Conservation (phyloP, 148 eudicot species). For the Silene uniflora region DNA sequence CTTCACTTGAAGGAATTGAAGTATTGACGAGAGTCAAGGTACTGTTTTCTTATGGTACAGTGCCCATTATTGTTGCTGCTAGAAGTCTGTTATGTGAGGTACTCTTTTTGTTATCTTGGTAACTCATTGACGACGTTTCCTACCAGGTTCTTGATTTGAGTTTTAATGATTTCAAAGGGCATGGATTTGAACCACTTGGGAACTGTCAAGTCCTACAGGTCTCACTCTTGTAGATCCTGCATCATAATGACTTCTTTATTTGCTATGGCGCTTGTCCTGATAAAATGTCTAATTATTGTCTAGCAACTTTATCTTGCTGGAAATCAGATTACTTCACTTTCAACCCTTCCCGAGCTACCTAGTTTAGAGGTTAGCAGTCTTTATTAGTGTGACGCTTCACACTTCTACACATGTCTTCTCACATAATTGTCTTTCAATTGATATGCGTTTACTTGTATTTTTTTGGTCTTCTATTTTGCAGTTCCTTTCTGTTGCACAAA, state of each 20-base stretch:
- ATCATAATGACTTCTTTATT: neutral
- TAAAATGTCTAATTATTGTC: slow-evolving; percentile 16
- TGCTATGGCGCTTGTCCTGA: slow-evolving; percentile 12
- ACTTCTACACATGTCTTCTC: neutral
- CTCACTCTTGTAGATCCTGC: slow-evolving; percentile 17
- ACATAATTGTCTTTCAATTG: neutral
- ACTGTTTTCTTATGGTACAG: slow-evolving; percentile 22
- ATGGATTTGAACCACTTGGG: slow-evolving; percentile 94
- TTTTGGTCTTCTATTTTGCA: slow-evolving; percentile 28
- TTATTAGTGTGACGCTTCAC: neutral
- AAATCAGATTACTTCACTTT: slow-evolving; percentile 85
- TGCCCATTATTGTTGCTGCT: neutral
- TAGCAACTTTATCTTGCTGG: slow-evolving; percentile 99
- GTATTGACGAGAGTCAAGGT: slow-evolving; percentile 88
- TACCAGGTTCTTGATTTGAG: slow-evolving; percentile 96
- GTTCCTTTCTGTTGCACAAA: slow-evolving; percentile 97
- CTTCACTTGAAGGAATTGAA: slow-evolving; percentile 87
- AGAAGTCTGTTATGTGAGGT: neutral
- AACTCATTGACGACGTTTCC: slow-evolving; percentile 14
- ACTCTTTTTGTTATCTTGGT: neutral
- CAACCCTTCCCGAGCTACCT: slow-evolving; percentile 92
- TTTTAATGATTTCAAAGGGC: slow-evolving; percentile 93
- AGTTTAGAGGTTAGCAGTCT: slow-evolving; percentile 73
- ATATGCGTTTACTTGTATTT: neutral
- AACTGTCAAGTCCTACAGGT: slow-evolving; percentile 92